Evolutionary conservation across 176 grass and related monocot genomes (phyloP), one percentile per base, ranked within the genome.

Genomic region (Metroxylon sagu): DNA sequence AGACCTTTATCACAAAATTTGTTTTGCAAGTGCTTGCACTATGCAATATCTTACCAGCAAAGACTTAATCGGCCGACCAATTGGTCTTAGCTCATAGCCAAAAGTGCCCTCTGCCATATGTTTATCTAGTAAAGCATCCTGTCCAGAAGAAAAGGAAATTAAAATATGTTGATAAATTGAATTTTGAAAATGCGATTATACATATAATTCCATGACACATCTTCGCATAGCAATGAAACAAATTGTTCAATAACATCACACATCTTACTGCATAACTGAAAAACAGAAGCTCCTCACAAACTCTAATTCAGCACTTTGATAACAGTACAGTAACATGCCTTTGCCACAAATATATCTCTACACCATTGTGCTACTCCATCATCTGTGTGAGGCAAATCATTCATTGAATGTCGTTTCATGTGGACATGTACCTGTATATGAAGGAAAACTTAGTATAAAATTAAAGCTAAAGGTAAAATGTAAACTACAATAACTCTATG

Each of bases 291-390:
- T 54, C 53, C 53, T 23, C 18, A 23, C 6, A 21, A 23, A 23
- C 18, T 19, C 6, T 8, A 54, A 54, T 54, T 54, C 53, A 54
- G 53, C n/a, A 54, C 3, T 19, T 1, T 23, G 10, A 4, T 19
- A 8, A 19, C 18, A 31, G 5, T 8, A 52, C 23, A 56, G 25
- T 57, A 29, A n/a, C 59, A 29, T 83, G 75, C 92, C 87, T 97
- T 91, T 3, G 68, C 78, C 31, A 97, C 78, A 70, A 97, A 91
- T 62, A 91, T 69, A 55, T 95, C 89, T 76, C 78, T 88, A 69
- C 84, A 95, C 84, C 89, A 95, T 66, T 95, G 82, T 66, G 89
- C 74, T 59, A 95, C 78, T 62, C 83, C 84, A 4, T 94, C 89
- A 6, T 88, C 89, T 49, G 89, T 79, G 64, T 80, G 69, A 49